Evolutionary conservation across 2,329 filamentous ascomycete genomes (phyloP).

Genomic region (Xylaria sp.): DNA sequence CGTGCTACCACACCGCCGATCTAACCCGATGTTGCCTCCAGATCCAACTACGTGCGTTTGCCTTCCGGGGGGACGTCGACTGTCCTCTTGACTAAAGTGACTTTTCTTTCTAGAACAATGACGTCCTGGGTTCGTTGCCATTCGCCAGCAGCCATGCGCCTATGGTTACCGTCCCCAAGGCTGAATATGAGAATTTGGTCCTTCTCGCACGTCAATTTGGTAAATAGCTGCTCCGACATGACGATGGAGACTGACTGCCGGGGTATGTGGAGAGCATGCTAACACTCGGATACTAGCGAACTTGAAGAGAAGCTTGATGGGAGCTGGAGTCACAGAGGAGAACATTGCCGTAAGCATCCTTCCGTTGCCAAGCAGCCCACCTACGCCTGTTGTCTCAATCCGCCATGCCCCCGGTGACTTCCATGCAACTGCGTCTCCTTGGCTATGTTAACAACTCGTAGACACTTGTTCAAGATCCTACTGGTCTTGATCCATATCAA

Average conservation of each 20-base stretch:
- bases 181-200: conserved; percentile 58
- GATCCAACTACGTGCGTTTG: conserved; percentile 30
- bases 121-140: conserved; percentile 14
- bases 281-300: conserved; percentile 33
- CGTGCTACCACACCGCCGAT: conserved; percentile 1
- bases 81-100: conserved; percentile 13
- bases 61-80: conserved; percentile 2
- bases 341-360: conserved; percentile 41
- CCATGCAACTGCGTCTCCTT: not conserved
- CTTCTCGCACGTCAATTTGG: conserved; percentile 49
- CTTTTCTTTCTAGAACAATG: conserved; percentile 17
- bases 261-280: conserved; percentile 2
- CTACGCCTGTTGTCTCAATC: not conserved
- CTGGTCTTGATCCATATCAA: conserved; percentile 7
- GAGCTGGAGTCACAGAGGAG: conserved; percentile 43
- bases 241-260: not conserved
- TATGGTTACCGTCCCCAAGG: conserved; percentile 47
- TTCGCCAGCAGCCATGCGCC: conserved; percentile 33
- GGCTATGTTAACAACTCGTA: conserved; percentile 11
- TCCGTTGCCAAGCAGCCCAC: not conserved
- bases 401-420: not conserved
- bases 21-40: conserved; percentile 21
- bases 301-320: conserved; percentile 44
- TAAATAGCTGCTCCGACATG: conserved; percentile 32
- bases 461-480: conserved; percentile 23